phyloP scores from a whole-genome alignment of 1,284 basidiomycete species.

The Cryptococcus amylolentus region DNA sequence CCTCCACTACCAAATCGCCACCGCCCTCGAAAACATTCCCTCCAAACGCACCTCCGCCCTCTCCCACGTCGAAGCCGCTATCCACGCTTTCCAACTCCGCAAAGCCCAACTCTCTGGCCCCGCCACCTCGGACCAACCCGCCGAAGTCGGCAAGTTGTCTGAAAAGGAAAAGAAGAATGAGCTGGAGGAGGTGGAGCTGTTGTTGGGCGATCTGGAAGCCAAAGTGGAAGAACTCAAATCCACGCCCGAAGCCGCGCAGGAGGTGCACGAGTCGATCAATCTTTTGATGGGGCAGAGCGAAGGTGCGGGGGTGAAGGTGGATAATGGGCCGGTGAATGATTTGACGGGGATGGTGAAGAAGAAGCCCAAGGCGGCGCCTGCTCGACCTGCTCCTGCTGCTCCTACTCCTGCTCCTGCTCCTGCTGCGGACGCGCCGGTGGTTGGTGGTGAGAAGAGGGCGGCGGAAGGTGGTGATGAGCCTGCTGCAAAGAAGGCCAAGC shows the following conservation, averaged over 20 bases:
- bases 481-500: slow-evolving; percentile 61
- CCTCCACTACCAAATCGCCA: slow-evolving; percentile 83
- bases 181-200: slow-evolving; percentile 68
- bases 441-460: slow-evolving; percentile 47
- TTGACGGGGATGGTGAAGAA: slow-evolving; percentile 77
- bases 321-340: slow-evolving; percentile 62
- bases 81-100: slow-evolving; percentile 68
- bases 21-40: slow-evolving; percentile 79
- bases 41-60: slow-evolving; percentile 76
- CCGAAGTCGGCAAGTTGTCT: slow-evolving; percentile 53
- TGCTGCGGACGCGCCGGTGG: slow-evolving; percentile 11
- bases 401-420: slow-evolving; percentile 10
- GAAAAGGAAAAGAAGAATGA: slow-evolving; percentile 68
- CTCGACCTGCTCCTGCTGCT: slow-evolving; percentile 20
- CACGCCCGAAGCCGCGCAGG: slow-evolving; percentile 59
- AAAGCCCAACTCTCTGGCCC: slow-evolving; percentile 59
- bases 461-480: slow-evolving; percentile 51
- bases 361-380: slow-evolving; percentile 51
- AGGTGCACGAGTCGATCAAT: slow-evolving; percentile 46
- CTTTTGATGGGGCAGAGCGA: slow-evolving; percentile 40
- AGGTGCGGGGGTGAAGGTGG: slow-evolving; percentile 7
- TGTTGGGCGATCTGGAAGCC: slow-evolving; percentile 71
- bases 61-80: slow-evolving; percentile 68
- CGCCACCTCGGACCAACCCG: slow-evolving; percentile 43
- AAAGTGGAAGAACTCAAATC: slow-evolving; percentile 88